Evolutionary conservation across 106 monocot genomes (phyloP).

Genomic region (Acorus gramineus): DNA sequence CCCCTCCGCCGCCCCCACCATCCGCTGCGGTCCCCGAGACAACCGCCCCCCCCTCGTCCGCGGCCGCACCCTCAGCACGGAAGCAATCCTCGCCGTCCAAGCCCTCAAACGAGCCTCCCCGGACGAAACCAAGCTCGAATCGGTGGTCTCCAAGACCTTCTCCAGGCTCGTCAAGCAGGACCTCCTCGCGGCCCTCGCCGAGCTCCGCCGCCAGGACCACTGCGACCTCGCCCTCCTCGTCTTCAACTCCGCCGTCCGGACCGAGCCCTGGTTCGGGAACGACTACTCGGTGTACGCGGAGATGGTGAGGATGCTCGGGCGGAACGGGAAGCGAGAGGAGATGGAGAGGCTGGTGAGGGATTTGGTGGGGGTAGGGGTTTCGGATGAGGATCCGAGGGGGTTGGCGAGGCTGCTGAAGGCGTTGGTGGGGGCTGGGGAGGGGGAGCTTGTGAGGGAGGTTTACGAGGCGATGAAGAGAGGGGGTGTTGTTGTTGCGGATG

Average conservation of each 20-base stretch:
- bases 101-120: slow-evolving; percentile 59
- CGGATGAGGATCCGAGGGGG: slow-evolving; percentile 27
- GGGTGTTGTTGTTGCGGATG: slow-evolving; percentile 45
- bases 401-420: slow-evolving; percentile 47
- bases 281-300: slow-evolving; percentile 38
- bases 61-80: slow-evolving; percentile 74
- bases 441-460: slow-evolving; percentile 31
- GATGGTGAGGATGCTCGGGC: slow-evolving; percentile 31
- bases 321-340: slow-evolving; percentile 11
- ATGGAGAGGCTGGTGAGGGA: slow-evolving; percentile 22
- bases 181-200: slow-evolving; percentile 42
- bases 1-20: neutral
- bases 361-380: slow-evolving; percentile 21
- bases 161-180: slow-evolving; percentile 65
- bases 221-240: slow-evolving; percentile 39
- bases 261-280: slow-evolving; percentile 26
- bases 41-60: slow-evolving; percentile 43
- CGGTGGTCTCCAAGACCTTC: slow-evolving; percentile 17
- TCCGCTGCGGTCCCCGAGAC: slow-evolving; percentile 36
- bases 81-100: slow-evolving; percentile 84
- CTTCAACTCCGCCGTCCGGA: slow-evolving; percentile 28
- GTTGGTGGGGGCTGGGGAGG: slow-evolving; percentile 37
- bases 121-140: slow-evolving; percentile 8
- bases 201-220: slow-evolving; percentile 61
- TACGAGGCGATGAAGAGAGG: slow-evolving; percentile 43